phyloP scores from a whole-genome alignment of 1,139 yeast species.

The Wickerhamomyces sp. region DNA sequence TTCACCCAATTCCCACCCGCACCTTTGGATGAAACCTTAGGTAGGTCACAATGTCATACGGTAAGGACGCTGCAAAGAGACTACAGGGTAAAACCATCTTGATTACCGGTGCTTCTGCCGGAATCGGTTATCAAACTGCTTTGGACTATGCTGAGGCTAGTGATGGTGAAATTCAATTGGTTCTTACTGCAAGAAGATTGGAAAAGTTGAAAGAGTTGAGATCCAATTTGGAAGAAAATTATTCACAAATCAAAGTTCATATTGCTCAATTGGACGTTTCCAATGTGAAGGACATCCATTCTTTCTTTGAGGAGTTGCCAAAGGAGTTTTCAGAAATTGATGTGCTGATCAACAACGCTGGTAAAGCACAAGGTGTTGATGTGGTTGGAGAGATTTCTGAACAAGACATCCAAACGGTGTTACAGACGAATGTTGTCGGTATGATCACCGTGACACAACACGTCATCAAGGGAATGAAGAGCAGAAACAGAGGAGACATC shows the following conservation, averaged over 20 bases:
- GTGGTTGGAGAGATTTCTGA: slow-evolving; percentile 48
- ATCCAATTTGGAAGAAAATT: slow-evolving; percentile 34
- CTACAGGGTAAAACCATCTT: slow-evolving; percentile 44
- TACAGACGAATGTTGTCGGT: slow-evolving; percentile 62
- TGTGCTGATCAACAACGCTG: slow-evolving; percentile 67
- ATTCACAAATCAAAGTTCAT: slow-evolving; percentile 39
- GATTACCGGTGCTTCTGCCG: slow-evolving; percentile 75
- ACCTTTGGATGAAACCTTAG: too few relatives aligned
- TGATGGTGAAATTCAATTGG: slow-evolving; percentile 52
- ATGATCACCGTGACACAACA: slow-evolving; percentile 58
- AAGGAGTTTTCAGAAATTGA: slow-evolving; percentile 42
- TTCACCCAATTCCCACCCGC: too few relatives aligned
- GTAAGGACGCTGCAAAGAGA: slow-evolving; percentile 49
- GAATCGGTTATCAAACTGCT: slow-evolving; percentile 69
- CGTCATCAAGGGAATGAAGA: slow-evolving; percentile 49
- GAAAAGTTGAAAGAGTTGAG: slow-evolving; percentile 42
- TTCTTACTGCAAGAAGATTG: slow-evolving; percentile 58
- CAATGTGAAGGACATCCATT: slow-evolving; percentile 38
- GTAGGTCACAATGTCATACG: slow-evolving; percentile 42
- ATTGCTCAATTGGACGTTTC: slow-evolving; percentile 45
- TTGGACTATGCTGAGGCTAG: slow-evolving; percentile 57
- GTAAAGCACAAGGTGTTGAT: slow-evolving; percentile 62
- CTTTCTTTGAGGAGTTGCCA: slow-evolving; percentile 41
- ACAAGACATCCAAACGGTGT: slow-evolving; percentile 52
- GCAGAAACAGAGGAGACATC: slow-evolving; percentile 58